A percentile compares a stretch with the other conserved stretches of the same genome.
Evolutionary conservation across 2,329 filamentous ascomycete species (phyloP).

Genomic region (Whalleya microplaca): DNA sequence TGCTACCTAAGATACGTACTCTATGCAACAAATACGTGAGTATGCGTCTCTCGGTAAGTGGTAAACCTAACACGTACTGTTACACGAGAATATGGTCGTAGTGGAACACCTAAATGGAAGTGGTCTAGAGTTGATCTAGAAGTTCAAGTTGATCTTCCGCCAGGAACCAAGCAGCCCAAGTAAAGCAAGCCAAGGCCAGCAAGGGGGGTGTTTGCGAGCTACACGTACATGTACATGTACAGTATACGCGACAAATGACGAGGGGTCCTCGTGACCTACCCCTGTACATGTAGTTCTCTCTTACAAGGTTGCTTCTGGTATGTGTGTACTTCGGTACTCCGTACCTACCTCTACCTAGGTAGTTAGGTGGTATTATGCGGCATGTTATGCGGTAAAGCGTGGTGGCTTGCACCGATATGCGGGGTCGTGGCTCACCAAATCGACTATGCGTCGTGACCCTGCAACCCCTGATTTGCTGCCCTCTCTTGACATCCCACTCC

Average conservation of each 20-base stretch:
- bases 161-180: not conserved
- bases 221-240: not conserved
- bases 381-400: no score
- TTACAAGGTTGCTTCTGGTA: no score
- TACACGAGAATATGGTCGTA: not conserved
- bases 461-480: slow-evolving; percentile 2
- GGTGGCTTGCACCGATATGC: not conserved
- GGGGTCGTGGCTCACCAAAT: not conserved
- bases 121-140: not conserved
- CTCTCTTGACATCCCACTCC: slow-evolving; percentile 8
- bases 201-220: not conserved
- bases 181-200: not conserved
- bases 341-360: no score
- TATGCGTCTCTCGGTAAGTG: not conserved
- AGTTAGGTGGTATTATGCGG: no score
- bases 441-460: not conserved
- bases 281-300: no score
- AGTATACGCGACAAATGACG: no score
- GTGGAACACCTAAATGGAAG: not conserved
- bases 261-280: no score
- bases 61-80: not conserved
- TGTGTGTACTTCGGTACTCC: no score
- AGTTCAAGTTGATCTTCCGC: not conserved
- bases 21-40: not conserved
- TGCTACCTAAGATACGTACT: not conserved